Conservation (phyloP, 805 yeast genomes). For the Saccharomycopsis sp. region DNA sequence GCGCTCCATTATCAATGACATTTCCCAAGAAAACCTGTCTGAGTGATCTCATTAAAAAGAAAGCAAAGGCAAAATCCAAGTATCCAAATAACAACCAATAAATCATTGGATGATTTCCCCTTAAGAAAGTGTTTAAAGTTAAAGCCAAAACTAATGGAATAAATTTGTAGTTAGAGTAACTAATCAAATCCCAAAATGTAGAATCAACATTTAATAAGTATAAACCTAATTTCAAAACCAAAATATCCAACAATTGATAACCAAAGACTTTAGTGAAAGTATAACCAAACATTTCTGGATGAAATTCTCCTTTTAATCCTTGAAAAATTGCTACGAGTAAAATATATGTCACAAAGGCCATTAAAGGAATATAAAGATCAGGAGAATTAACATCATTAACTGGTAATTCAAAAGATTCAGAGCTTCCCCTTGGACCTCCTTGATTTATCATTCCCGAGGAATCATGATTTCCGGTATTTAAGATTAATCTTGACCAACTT, state of each 20-base stretch:
- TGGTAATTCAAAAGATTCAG: conserved; percentile 55
- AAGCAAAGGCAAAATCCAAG: conserved; percentile 18
- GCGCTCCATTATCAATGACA: conserved; percentile 15
- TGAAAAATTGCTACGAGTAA: conserved; percentile 73
- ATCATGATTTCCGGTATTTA: conserved; percentile 26
- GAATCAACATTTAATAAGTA: conserved; percentile 66
- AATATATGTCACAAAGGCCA: conserved; percentile 86
- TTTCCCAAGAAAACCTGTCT: conserved; percentile 17
- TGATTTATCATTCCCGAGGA: conserved; percentile 20
- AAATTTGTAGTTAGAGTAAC: conserved; percentile 91
- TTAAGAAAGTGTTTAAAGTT: conserved; percentile 21
- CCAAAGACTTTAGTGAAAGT: conserved; percentile 82
- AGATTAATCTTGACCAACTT: conserved; percentile 62
- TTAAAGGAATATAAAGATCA: conserved; percentile 87
- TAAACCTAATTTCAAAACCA: conserved; percentile 68
- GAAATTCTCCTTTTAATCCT: conserved; percentile 83
- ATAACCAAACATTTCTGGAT: conserved; percentile 84
- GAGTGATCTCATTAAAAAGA: conserved; percentile 18
- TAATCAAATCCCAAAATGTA: conserved; percentile 71
- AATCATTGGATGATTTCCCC: not conserved
- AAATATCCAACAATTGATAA: conserved; percentile 65
- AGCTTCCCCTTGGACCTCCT: conserved; percentile 16
- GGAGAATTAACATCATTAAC: conserved; percentile 88
- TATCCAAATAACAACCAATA: conserved; percentile 15
- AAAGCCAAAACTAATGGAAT: conserved; percentile 62